Evolutionary conservation across 2,329 filamentous ascomycete species (phyloP).

Genomic region (Diaporthe sp.): DNA sequence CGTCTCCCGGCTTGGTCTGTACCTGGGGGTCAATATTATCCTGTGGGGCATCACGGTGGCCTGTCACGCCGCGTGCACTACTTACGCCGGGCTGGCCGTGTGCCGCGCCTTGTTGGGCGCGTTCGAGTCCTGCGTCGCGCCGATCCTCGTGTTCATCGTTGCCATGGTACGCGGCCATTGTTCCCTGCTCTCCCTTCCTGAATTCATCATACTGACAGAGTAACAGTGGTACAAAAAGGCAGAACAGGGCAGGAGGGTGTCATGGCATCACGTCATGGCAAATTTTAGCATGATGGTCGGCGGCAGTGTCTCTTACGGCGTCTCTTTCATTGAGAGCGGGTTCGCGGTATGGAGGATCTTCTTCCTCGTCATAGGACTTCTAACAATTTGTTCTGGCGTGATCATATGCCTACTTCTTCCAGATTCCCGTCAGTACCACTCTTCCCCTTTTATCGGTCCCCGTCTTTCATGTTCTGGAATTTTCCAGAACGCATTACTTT

Average conservation of each 20-base stretch:
- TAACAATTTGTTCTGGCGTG: conserved; percentile 49
- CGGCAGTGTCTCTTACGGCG: conserved; percentile 29
- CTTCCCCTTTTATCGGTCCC: too few relatives aligned
- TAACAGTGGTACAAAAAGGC: conserved; percentile 41
- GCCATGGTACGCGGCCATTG: conserved; percentile 26
- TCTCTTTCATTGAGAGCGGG: not conserved
- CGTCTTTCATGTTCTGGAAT: too few relatives aligned
- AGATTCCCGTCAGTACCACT: conserved; percentile 65
- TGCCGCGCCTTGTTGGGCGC: conserved; percentile 40
- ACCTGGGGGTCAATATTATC: conserved; percentile 48
- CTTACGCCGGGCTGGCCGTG: conserved; percentile 38
- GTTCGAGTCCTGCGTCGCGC: conserved; percentile 41
- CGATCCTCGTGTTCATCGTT: conserved; percentile 41
- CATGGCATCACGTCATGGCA: conserved; percentile 25
- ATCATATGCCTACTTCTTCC: conserved; percentile 65
- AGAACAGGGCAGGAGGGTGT: conserved; percentile 27
- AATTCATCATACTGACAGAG: not conserved
- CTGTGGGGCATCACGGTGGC: conserved; percentile 51
- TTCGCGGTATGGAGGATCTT: conserved; percentile 27
- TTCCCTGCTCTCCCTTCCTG: not conserved
- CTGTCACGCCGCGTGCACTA: conserved; percentile 37
- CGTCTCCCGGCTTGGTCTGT: conserved; percentile 48
- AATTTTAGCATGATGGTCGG: conserved; percentile 30
- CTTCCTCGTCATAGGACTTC: conserved; percentile 21
- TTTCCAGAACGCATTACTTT: too few relatives aligned